Evolutionary conservation across 75 land plant genomes (phyloP), one percentile per base, ranked within the genome.

Genomic region (Chamaecyparis obtusa): DNA sequence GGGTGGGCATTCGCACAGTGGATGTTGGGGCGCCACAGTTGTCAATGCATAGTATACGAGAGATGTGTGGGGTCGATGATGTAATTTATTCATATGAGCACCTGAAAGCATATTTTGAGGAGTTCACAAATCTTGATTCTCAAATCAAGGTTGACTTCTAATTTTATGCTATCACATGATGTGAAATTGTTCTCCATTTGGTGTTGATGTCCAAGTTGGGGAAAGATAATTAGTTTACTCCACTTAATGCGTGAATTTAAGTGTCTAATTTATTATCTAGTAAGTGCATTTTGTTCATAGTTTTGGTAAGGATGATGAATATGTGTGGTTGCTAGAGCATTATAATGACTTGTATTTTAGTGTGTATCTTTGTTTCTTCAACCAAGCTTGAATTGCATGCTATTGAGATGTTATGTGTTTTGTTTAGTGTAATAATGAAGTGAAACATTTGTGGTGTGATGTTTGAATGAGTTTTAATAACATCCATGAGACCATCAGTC

Each of bases 51-150:
- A 98, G 99, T 88, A 95, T 98, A 35, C 91, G 99, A 72, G 99
- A 98, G 87, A 98, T 98, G 99, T 97, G 99, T 90, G 99, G 99
- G 27, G 95, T 93, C 13, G 99, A 98, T 88, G 99, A 98, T 86
- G 96, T 95, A 43, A 86, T 83, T 67, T 90, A 97, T 86, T 92
- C 99, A 17, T 97, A 98, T 76, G 90, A 90, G 86, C 99, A 97
- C 87, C 95, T 98, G 91, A 98, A 95, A 85, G 99, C 97, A 16
- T 98, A 86, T 86, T 98, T 93, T 79, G 85, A 95, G 79, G 99
- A 98, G 36, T 95, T 95, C 87, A 87, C 95, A 69, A 72, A 88
- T 55, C 92, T 98, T 48, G 96, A 98, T 90, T 84, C 88, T 2
- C 90, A 93, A 88, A 80, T 98, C 35, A 84, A 49, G 10, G 94